phyloP scores from a whole-genome alignment of 768 basidiomycete species.

The Clitopilus passeckerianus region DNA sequence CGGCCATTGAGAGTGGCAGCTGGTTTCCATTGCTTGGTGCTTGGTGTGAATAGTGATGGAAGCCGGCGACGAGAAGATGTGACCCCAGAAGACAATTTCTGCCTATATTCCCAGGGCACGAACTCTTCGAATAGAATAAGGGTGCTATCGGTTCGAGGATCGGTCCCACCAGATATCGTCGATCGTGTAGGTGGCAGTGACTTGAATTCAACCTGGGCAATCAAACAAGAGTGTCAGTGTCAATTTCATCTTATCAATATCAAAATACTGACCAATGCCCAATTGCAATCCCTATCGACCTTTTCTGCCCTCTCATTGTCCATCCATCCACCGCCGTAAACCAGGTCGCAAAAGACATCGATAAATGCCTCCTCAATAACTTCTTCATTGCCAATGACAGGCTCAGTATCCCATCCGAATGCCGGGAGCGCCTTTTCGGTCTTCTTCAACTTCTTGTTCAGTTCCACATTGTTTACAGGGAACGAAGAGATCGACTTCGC shows the following conservation, averaged over 20 bases:
- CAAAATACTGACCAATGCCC: slow-evolving; percentile 70
- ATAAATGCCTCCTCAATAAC: slow-evolving; percentile 89
- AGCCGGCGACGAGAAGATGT: slow-evolving; percentile 53
- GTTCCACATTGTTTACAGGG: slow-evolving; percentile 70
- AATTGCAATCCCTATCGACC: slow-evolving; percentile 83
- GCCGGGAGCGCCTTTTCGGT: slow-evolving; percentile 73
- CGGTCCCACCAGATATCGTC: slow-evolving; percentile 31
- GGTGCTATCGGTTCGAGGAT: slow-evolving; percentile 69
- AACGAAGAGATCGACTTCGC: slow-evolving; percentile 54
- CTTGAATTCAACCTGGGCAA: slow-evolving; percentile 78
- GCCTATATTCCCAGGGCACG: slow-evolving; percentile 83
- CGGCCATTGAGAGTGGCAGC: slow-evolving; percentile 79
- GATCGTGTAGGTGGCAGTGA: slow-evolving; percentile 48
- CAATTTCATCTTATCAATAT: not conserved
- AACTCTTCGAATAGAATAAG: slow-evolving; percentile 91
- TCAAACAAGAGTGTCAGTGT: not conserved
- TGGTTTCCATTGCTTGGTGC: slow-evolving; percentile 68
- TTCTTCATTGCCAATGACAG: slow-evolving; percentile 71
- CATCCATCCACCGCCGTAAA: slow-evolving; percentile 84
- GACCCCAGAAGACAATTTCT: slow-evolving; percentile 51
- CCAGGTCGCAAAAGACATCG: slow-evolving; percentile 78
- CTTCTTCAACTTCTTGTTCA: slow-evolving; percentile 80
- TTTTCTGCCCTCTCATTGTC: slow-evolving; percentile 70
- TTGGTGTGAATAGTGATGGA: slow-evolving; percentile 62
- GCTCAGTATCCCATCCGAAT: slow-evolving; percentile 92